Evolutionary conservation across 495 filamentous ascomycete species (phyloP), one percentile per base, ranked within the genome.

Genomic region (Ramalina peruviana): DNA sequence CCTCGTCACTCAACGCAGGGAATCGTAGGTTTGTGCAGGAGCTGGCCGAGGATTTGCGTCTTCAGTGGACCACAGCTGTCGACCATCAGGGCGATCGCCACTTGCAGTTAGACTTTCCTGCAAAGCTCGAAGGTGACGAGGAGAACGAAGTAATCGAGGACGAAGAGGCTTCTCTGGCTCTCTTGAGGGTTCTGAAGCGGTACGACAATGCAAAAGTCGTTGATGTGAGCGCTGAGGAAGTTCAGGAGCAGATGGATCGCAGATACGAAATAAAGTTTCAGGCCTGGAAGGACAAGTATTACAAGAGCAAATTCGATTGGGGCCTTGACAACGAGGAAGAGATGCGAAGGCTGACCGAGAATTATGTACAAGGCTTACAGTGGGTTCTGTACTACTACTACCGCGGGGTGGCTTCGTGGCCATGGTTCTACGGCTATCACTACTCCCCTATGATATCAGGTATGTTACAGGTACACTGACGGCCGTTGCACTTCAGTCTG

Each of bases 341-440:
- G 60, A 73, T 97, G 60, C 80, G 72, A 39, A 82, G 86, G 52
- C 70, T 99, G 54, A 80, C 86, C 1, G 87, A 94, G 66, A 99
- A 97, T 68, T 99, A 99, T 63, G 84, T 99, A 6, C 86, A 97
- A 69, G 93, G 93, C 25, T 67, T 99, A 45, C 93, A 99, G 60
- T 99, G 93, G 93, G 93, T 99, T 33, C 69, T 99, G 36, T 95
- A 82, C 66, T 98, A 98, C 67, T 99, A 99, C 62, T 97, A 99
- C 62, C 81, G 84, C 47, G 92, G 93, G 44, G 88, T 99, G 48
- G 93, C 82, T 23, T 96, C 89, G 44, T 99, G 93, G 93, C 85
- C 92, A 21, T 99, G 93, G 93, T 99, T 85, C 66, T 99, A 96
- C 66, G 65, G 70, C 33, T 99, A 94, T 60, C 93, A 99, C 66